Conservation (phyloP, 2,329 filamentous ascomycete species). For the Chaetomiaceae sp. region DNA sequence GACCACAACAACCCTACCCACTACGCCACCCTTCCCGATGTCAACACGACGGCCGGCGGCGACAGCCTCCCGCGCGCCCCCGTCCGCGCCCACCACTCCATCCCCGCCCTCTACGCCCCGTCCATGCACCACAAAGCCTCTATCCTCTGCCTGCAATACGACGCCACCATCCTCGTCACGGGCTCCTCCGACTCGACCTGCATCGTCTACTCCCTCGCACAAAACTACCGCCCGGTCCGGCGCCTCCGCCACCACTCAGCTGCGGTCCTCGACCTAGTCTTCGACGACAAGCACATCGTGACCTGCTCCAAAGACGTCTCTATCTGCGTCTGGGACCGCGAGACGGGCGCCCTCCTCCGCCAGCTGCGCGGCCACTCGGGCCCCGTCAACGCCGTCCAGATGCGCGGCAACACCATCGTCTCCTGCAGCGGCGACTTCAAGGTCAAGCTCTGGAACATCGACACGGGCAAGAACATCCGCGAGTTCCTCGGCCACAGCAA, state of each 20-base stretch:
- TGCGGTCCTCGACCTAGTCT: slow-evolving; percentile 88
- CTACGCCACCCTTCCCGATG: slow-evolving; percentile 51
- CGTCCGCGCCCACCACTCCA: slow-evolving; percentile 38
- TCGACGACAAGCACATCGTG: slow-evolving; percentile 87
- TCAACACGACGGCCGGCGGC: slow-evolving; percentile 30
- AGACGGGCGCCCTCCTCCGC: slow-evolving; percentile 69
- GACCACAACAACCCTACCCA: slow-evolving; percentile 48
- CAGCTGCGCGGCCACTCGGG: slow-evolving; percentile 81
- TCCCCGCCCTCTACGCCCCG: slow-evolving; percentile 54
- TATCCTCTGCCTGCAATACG: slow-evolving; percentile 92
- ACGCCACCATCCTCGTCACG: slow-evolving; percentile 87
- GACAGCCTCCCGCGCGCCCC: slow-evolving; percentile 23
- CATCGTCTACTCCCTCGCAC: slow-evolving; percentile 82
- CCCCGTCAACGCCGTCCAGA: slow-evolving; percentile 93
- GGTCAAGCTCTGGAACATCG: slow-evolving; percentile 93
- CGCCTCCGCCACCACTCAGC: slow-evolving; percentile 75
- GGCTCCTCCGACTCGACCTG: slow-evolving; percentile 89
- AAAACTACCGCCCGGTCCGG: slow-evolving; percentile 72
- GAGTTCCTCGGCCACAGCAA: slow-evolving; percentile 89
- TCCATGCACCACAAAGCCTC: slow-evolving; percentile 77
- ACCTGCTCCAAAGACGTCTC: slow-evolving; percentile 95
- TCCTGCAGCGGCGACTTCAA: slow-evolving; percentile 91
- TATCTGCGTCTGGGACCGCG: slow-evolving; percentile 91
- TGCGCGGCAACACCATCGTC: slow-evolving; percentile 87
- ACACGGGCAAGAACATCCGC: slow-evolving; percentile 80